A percentile compares a stretch with the other conserved stretches of the same genome.
These are phyloP conservation scores for Pleurotus pulmonarius DNA, from an alignment of 768 basidiomycete genomes.

Conservation along the genomic window DNA sequence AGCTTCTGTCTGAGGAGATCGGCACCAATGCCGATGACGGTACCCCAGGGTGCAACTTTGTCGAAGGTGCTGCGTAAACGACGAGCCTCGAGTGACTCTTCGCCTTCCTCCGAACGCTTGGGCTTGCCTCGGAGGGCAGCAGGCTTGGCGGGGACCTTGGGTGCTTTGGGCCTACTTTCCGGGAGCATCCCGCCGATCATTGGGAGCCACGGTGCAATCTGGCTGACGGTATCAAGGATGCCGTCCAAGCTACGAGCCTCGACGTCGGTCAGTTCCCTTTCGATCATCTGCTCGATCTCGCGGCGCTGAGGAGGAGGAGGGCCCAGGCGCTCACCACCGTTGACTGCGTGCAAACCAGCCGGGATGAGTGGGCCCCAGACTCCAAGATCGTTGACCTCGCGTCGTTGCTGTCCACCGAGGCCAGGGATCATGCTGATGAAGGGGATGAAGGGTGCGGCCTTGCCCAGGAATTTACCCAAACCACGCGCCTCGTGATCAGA, in stretches of 20 bases:
- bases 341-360: background rate
- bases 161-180: background rate
- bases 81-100: background rate
- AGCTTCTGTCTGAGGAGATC: conserved; percentile 5
- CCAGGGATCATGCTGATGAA: conserved; percentile 3
- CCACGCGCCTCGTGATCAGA: conserved; percentile 5
- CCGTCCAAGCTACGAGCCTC: background rate
- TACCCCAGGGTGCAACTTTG: conserved; percentile 3
- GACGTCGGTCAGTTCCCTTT: background rate
- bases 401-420: background rate
- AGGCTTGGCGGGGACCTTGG: background rate
- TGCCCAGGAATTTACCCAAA: background rate
- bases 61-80: background rate
- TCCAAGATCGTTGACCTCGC: background rate
- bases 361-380: conserved; percentile 4
- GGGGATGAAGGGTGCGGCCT: background rate
- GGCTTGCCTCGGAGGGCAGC: background rate
- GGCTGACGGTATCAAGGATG: conserved; percentile 6
- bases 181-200: conserved; percentile 7
- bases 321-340: background rate
- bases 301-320: conserved; percentile 4
- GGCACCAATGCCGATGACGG: conserved; percentile 4
- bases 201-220: conserved; percentile 2
- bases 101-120: conserved; percentile 2
- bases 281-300: conserved; percentile 6